A percentile compares a stretch with the other conserved stretches of the same genome.
Evolutionary conservation across 2,329 filamentous ascomycete genomes (phyloP).

Genomic region (Aureobasidium mangrovei): DNA sequence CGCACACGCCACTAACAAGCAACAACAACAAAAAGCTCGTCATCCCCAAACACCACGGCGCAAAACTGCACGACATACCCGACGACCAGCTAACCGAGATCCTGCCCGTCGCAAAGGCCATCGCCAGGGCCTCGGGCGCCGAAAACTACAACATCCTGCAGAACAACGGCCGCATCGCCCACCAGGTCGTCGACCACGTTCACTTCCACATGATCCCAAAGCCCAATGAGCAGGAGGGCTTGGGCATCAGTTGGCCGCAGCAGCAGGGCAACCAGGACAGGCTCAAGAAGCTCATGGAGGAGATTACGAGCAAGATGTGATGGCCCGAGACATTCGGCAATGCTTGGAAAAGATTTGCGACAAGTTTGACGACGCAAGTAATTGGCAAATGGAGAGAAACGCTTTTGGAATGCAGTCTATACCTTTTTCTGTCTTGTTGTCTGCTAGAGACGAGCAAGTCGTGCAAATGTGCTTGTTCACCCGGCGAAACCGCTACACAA

Average conservation of each 20-base stretch:
- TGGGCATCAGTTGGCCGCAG: conserved; percentile 72
- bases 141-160: conserved; percentile 88
- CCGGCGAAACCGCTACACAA: conserved; percentile 12
- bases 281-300: conserved; percentile 69
- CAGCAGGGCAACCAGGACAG: conserved; percentile 70
- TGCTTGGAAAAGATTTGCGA: neutral
- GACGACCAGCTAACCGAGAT: conserved; percentile 80
- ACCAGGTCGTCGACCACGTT: conserved; percentile 89
- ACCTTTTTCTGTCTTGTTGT: neutral
- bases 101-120: conserved; percentile 78
- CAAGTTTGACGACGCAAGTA: neutral
- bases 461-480: neutral
- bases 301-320: conserved; percentile 83
- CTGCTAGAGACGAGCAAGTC: neutral
- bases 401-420: neutral
- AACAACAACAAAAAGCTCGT: conserved; percentile 56
- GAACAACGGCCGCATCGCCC: conserved; percentile 87
- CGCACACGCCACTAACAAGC: neutral
- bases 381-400: neutral
- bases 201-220: conserved; percentile 99
- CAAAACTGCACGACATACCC: conserved; percentile 84
- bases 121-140: conserved; percentile 67
- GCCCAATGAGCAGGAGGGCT: conserved; percentile 71
- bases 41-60: conserved; percentile 90
- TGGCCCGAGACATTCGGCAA: neutral